Evolutionary conservation across 2,329 filamentous ascomycete species (phyloP).

Genomic region (Claviceps pazoutovae): DNA sequence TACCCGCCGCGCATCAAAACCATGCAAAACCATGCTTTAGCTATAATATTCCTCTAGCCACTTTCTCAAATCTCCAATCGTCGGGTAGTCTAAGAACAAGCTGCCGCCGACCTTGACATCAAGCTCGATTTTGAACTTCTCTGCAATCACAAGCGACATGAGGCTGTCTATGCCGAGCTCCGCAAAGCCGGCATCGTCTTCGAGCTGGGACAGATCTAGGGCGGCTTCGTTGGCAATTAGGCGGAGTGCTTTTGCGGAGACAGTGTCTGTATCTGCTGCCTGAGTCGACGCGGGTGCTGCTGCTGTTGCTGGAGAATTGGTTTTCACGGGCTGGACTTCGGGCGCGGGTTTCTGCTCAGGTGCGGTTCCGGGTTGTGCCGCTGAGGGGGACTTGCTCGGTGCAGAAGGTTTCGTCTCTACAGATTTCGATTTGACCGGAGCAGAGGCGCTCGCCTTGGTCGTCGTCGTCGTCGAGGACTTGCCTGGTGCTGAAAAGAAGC

Average conservation of each 20-base stretch:
- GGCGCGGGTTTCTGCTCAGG: neutral
- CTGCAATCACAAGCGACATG: slow-evolving; percentile 42
- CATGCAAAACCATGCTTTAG: neutral
- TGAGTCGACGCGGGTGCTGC: slow-evolving; percentile 7
- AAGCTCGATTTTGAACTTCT: slow-evolving; percentile 41
- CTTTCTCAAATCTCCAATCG: slow-evolving; percentile 37
- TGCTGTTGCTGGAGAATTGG: slow-evolving; percentile 12
- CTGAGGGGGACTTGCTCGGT: neutral
- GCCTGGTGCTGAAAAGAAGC: slow-evolving; percentile 38
- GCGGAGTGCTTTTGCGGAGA: slow-evolving; percentile 28
- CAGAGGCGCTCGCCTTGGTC: neutral
- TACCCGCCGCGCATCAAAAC: neutral
- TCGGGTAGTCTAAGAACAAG: slow-evolving; percentile 39
- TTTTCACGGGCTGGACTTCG: neutral
- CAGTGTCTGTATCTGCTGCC: slow-evolving; percentile 7
- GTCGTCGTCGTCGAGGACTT: slow-evolving; percentile 9
- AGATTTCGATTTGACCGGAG: neutral
- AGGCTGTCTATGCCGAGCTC: slow-evolving; percentile 47
- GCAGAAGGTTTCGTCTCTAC: neutral
- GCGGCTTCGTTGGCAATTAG: slow-evolving; percentile 43
- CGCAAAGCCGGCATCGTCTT: slow-evolving; percentile 39
- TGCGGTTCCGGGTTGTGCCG: neutral
- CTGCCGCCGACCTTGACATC: slow-evolving; percentile 37
- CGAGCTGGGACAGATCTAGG: slow-evolving; percentile 37
- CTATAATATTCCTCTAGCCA: slow-evolving; percentile 23